phyloP scores from a whole-genome alignment of 2,329 filamentous ascomycete species.

The Cryphonectria nitschkei region DNA sequence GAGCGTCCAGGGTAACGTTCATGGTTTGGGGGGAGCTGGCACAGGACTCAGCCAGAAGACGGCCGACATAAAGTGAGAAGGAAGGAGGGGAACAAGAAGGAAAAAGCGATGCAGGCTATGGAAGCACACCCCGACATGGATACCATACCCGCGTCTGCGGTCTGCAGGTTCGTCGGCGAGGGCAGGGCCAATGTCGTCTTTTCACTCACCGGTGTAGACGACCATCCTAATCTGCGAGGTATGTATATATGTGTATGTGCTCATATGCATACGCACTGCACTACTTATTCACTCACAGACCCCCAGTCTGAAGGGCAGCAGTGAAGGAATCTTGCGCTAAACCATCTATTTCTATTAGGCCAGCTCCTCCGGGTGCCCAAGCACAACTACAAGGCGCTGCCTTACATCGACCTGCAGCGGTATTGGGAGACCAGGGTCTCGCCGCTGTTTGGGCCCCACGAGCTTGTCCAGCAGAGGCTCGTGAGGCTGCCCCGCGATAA shows the following conservation, averaged over 20 bases:
- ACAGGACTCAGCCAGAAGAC: background rate
- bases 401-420: constrained; percentile 44
- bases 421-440: constrained; percentile 57
- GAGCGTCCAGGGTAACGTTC: background rate
- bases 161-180: constrained; percentile 57
- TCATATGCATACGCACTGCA: too few species aligned
- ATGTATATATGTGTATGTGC: background rate
- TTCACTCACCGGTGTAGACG: constrained; percentile 45
- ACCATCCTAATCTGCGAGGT: constrained; percentile 24
- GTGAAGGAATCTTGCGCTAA: constrained; percentile 15
- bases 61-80: background rate
- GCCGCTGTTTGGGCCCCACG: constrained; percentile 57
- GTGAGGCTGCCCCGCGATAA: constrained; percentile 48
- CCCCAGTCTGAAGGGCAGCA: too few species aligned
- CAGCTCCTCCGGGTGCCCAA: constrained; percentile 67
- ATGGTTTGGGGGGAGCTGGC: constrained; percentile 4
- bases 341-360: constrained; percentile 38
- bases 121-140: constrained; percentile 18
- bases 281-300: background rate
- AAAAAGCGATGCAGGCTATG: constrained; percentile 2
- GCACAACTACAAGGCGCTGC: constrained; percentile 52
- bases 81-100: background rate
- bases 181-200: constrained; percentile 81
- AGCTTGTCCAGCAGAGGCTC: constrained; percentile 60
- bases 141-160: constrained; percentile 15